phyloP scores from a whole-genome alignment of 2,329 filamentous ascomycete species.

The Clonostachys chloroleuca region DNA sequence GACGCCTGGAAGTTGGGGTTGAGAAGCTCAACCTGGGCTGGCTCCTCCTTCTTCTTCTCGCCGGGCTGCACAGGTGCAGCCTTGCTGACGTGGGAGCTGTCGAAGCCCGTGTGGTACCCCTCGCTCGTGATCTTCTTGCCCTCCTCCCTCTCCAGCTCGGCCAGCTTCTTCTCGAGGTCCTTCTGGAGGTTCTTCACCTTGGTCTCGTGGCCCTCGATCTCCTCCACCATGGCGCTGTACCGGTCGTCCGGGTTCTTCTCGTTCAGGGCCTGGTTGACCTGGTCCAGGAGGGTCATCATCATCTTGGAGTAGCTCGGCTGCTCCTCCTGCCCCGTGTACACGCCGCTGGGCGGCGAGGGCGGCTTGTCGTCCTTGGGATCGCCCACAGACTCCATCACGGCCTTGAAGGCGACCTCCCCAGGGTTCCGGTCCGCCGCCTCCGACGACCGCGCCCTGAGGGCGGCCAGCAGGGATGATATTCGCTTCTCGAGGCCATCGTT shows the following conservation, averaged over 20 bases:
- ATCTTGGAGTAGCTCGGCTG: conserved; percentile 90
- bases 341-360: conserved; percentile 69
- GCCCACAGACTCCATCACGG: conserved; percentile 77
- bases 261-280: conserved; percentile 81
- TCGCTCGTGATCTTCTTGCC: conserved; percentile 91
- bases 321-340: conserved; percentile 69
- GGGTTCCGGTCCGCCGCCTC: conserved; percentile 62
- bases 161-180: conserved; percentile 70
- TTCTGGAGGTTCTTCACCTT: conserved; percentile 78
- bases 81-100: conserved; percentile 78
- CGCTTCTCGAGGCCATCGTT: conserved; percentile 87
- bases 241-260: conserved; percentile 67
- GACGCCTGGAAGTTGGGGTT: conserved; percentile 53
- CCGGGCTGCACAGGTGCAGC: conserved; percentile 22
- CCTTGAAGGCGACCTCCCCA: conserved; percentile 82
- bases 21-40: conserved; percentile 62
- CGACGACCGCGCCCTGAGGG: conserved; percentile 69
- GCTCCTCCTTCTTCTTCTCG: conserved; percentile 36
- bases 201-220: conserved; percentile 69
- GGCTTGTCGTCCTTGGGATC: conserved; percentile 72
- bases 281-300: conserved; percentile 94
- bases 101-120: conserved; percentile 81
- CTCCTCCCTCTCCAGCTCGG: conserved; percentile 80
- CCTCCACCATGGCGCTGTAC: conserved; percentile 72
- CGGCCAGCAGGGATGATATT: conserved; percentile 72